These are phyloP conservation scores for Ustilago bromivora DNA, from an alignment of 1,284 basidiomycete genomes.

Conservation along the genomic window DNA sequence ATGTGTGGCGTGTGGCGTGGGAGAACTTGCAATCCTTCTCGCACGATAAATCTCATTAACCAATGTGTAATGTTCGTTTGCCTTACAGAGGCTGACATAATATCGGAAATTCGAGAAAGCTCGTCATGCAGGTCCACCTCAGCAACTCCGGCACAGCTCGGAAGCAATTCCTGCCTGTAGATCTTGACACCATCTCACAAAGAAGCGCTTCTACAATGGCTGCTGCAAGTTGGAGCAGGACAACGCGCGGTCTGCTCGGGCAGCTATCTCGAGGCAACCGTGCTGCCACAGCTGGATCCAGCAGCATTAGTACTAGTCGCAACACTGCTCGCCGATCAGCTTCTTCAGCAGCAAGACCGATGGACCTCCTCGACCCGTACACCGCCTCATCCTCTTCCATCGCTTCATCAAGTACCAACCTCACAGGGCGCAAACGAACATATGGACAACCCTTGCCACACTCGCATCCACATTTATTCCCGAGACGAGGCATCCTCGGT, in stretches of 20 bases:
- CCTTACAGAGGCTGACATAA: conserved; percentile 6
- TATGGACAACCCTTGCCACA: conserved; percentile 80
- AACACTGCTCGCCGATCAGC: conserved; percentile 21
- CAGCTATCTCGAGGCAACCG: conserved; percentile 22
- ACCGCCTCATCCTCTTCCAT: conserved; percentile 17
- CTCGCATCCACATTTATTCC: conserved; percentile 83
- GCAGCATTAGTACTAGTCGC: not conserved
- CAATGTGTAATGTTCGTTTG: not conserved
- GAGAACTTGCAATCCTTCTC: not conserved
- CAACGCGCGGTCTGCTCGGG: conserved; percentile 10
- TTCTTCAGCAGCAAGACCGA: conserved; percentile 45
- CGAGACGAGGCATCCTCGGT: conserved; percentile 58
- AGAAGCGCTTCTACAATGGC: not conserved
- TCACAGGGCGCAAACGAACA: conserved; percentile 13
- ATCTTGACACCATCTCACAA: not conserved
- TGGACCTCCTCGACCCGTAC: conserved; percentile 32
- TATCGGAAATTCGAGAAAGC: not conserved
- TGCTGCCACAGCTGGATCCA: not conserved
- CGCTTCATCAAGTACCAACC: conserved; percentile 20
- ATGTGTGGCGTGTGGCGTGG: not conserved
- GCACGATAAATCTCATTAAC: not conserved
- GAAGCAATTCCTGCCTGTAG: not conserved
- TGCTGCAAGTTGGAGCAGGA: conserved; percentile 17
- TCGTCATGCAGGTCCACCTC: conserved; percentile 11
- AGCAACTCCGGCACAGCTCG: not conserved